Percentiles rank a stretch among this genome's conserved stretches.
Conservation (phyloP, 2,329 filamentous ascomycete genomes). For the Pseudogymnoascus sp. region DNA sequence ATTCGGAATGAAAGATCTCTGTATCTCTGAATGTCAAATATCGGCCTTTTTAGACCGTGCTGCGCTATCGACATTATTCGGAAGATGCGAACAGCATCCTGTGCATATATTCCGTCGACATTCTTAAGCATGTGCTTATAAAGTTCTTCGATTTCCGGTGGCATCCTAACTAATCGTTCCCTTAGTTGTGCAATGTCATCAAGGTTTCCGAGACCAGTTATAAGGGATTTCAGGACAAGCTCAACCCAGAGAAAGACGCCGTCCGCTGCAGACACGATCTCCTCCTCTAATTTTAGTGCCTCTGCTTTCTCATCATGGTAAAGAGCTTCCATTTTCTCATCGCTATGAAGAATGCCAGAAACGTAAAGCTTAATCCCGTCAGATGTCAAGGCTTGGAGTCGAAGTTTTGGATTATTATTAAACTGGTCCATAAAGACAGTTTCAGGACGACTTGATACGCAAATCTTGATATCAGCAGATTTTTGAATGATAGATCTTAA, state of each 20-base stretch:
- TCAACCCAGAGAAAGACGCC: background rate
- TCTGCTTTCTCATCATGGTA: background rate
- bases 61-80: background rate
- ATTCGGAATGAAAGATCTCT: background rate
- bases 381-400: background rate
- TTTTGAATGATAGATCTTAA: background rate
- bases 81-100: background rate
- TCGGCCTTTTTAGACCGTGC: background rate
- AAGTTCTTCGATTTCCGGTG: background rate
- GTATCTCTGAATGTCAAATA: background rate
- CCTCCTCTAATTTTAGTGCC: background rate
- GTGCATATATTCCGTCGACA: background rate
- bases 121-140: background rate
- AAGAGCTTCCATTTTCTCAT: background rate
- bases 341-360: background rate
- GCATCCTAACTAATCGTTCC: background rate
- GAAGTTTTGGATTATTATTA: background rate
- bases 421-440: background rate
- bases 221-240: background rate
- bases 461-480: background rate
- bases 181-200: background rate
- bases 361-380: background rate
- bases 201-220: background rate
- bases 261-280: background rate
- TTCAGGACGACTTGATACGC: background rate